A percentile compares a stretch with the other conserved stretches of the same genome.
Evolutionary conservation across 805 yeast species (phyloP).

Genomic region (Saturnispora mendoncae): DNA sequence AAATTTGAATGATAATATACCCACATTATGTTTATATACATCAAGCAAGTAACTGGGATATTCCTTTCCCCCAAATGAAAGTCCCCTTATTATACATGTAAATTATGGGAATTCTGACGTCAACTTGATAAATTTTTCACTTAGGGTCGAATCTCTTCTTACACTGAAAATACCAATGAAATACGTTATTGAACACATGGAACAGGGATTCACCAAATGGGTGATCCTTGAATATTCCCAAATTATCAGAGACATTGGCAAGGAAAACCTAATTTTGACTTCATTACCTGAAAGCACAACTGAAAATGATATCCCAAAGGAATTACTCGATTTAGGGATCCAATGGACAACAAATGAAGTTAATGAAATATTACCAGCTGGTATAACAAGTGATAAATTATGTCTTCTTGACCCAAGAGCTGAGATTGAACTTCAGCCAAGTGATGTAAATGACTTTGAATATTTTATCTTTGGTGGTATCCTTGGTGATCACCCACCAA

Average conservation of each 20-base stretch:
- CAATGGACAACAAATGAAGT: slow-evolving; percentile 80
- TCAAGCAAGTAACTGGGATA: too few species aligned
- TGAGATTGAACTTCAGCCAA: slow-evolving; percentile 58
- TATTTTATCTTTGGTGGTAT: slow-evolving; percentile 96
- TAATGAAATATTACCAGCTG: slow-evolving; percentile 28
- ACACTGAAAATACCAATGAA: slow-evolving; percentile 42
- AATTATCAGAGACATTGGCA: slow-evolving; percentile 76
- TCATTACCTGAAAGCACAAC: slow-evolving; percentile 64
- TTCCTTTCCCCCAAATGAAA: too few species aligned
- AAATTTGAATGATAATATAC: too few species aligned
- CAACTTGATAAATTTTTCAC: slow-evolving; percentile 7
- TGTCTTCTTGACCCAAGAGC: slow-evolving; percentile 92
- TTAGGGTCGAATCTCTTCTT: neutral
- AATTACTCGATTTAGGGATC: slow-evolving; percentile 51
- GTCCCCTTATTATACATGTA: too few species aligned
- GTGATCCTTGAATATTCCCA: slow-evolving; percentile 79
- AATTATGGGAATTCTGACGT: slow-evolving; percentile 2
- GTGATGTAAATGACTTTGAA: slow-evolving; percentile 58
- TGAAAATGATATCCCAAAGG: slow-evolving; percentile 53
- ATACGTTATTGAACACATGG: slow-evolving; percentile 96
- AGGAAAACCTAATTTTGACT: slow-evolving; percentile 61
- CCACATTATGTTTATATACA: too few species aligned
- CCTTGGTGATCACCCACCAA: slow-evolving; percentile 85
- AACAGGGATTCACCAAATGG: slow-evolving; percentile 94
- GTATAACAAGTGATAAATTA: slow-evolving; percentile 37